These are phyloP conservation scores for Blepharisma japonicum DNA, from an alignment of 73 alveolate genomes.

Conservation along the genomic window DNA sequence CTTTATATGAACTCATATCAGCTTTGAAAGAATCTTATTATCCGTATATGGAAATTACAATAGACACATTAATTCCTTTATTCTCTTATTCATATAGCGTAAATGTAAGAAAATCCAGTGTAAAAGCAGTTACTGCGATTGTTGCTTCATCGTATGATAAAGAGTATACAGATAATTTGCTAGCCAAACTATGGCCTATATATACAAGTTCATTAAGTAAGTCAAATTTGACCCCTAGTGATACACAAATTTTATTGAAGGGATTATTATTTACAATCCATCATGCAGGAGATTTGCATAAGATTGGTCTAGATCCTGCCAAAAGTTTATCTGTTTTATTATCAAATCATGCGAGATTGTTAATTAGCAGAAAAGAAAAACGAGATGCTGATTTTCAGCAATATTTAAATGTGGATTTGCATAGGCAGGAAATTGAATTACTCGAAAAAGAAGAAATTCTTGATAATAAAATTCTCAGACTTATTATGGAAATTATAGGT, in stretches of 20 bases:
- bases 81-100: not conserved
- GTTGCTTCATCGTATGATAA: not conserved
- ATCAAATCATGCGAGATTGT: not conserved
- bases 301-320: conserved; percentile 9
- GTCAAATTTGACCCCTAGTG: not conserved
- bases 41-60: not conserved
- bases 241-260: not conserved
- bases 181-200: not conserved
- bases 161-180: not conserved
- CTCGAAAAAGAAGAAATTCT: not conserved
- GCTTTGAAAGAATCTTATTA: not conserved
- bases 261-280: not conserved
- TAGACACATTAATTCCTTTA: not conserved
- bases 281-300: not conserved
- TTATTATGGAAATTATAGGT: conserved; percentile 19
- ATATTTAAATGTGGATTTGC: not conserved
- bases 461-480: conserved; percentile 4
- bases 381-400: not conserved
- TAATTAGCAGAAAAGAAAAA: conserved; percentile 6
- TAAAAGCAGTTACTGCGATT: conserved; percentile 5
- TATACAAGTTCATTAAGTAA: not conserved
- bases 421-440: not conserved
- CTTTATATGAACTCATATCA: not conserved
- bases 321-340: not conserved
- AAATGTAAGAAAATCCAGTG: not conserved